phyloP scores from a whole-genome alignment of 352 stramenopile species.

The Pythium chondricola region DNA sequence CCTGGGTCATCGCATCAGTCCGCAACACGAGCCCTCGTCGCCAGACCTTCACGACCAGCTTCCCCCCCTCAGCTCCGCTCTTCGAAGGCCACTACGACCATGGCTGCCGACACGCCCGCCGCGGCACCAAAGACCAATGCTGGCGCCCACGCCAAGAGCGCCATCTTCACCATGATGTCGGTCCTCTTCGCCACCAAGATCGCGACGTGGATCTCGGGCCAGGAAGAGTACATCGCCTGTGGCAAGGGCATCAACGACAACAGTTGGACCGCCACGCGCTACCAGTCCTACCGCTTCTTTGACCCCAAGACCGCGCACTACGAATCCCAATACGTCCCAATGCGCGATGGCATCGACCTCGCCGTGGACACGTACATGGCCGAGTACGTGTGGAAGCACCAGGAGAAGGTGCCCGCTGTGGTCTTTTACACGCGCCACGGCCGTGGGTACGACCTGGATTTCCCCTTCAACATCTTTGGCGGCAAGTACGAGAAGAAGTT shows the following conservation, averaged over 20 bases:
- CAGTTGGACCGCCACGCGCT: slow-evolving; percentile 56
- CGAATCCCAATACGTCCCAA: slow-evolving; percentile 66
- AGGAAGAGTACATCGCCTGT: slow-evolving; percentile 56
- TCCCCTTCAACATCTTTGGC: slow-evolving; percentile 70
- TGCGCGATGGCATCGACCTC: slow-evolving; percentile 63
- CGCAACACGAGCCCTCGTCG: slow-evolving; percentile 14
- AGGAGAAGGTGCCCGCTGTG: slow-evolving; percentile 59
- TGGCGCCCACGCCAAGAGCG: slow-evolving; percentile 69
- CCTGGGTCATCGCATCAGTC: slow-evolving; percentile 13
- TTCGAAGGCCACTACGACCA: too few relatives aligned
- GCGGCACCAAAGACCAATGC: slow-evolving; percentile 31
- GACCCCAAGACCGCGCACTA: slow-evolving; percentile 64
- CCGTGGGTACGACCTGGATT: slow-evolving; percentile 72
- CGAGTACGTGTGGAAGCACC: slow-evolving; percentile 50
- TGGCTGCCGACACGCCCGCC: slow-evolving; percentile 19
- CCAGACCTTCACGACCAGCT: slow-evolving; percentile 1
- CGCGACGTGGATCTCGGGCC: slow-evolving; percentile 52
- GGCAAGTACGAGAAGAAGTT: slow-evolving; percentile 61
- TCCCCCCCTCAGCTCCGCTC: too few relatives aligned
- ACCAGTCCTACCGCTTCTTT: slow-evolving; percentile 73
- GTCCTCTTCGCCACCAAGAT: slow-evolving; percentile 48
- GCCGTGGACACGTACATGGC: slow-evolving; percentile 71
- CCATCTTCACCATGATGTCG: slow-evolving; percentile 70
- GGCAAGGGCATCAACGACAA: slow-evolving; percentile 66
- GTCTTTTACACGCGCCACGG: slow-evolving; percentile 73